Conservation (phyloP, 2,329 filamentous ascomycete genomes). For the Sclerotinia spermophila region DNA sequence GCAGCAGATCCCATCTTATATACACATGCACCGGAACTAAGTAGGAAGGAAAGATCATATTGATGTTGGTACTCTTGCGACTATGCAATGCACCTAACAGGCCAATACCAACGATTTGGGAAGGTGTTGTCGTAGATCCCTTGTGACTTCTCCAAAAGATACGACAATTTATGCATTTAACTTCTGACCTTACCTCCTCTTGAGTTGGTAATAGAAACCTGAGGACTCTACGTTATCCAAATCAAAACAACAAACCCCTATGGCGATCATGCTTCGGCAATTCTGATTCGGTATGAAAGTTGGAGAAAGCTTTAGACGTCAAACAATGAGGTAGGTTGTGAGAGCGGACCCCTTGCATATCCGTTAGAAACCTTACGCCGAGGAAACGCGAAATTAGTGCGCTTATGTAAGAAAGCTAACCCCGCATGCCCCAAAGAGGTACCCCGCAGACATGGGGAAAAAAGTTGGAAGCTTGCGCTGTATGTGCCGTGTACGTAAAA, state of each 20-base stretch:
- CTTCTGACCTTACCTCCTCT: too few relatives aligned
- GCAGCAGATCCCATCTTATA: neutral
- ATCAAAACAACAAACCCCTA: neutral
- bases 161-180: neutral
- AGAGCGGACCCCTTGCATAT: neutral
- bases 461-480: neutral
- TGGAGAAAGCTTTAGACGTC: neutral
- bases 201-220: neutral
- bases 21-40: neutral
- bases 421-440: neutral
- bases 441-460: neutral
- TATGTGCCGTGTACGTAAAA: neutral
- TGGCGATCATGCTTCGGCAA: neutral
- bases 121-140: constrained; percentile 3
- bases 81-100: neutral
- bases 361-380: neutral
- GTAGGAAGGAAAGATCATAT: neutral
- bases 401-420: neutral
- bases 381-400: neutral
- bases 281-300: neutral
- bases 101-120: neutral
- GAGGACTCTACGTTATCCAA: neutral
- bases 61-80: neutral
- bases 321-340: neutral
- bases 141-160: neutral